Conservation (phyloP, 805 yeast genomes). For the Kluyveromyces dobzhanskii region DNA sequence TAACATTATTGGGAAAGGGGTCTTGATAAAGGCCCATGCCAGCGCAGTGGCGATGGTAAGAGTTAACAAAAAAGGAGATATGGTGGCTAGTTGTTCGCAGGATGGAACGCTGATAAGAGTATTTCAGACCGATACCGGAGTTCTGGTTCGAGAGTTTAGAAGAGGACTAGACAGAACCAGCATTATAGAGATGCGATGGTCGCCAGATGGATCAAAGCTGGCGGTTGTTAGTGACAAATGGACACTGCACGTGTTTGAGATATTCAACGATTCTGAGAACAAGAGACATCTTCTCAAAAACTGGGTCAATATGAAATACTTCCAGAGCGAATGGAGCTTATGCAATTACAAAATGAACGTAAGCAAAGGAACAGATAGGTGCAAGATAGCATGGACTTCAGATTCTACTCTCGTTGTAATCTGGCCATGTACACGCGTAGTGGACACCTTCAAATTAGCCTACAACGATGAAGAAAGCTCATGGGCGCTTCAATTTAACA, state of each 20-base stretch:
- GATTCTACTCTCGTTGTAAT: background rate
- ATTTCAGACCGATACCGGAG: constrained; percentile 53
- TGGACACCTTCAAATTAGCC: background rate
- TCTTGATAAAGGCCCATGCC: constrained; percentile 74
- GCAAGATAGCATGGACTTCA: constrained; percentile 2
- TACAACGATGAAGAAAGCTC: background rate
- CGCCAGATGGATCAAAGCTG: constrained; percentile 63
- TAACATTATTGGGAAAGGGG: constrained; percentile 10
- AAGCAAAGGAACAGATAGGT: background rate
- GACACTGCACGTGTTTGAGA: constrained; percentile 77
- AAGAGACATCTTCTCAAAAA: constrained; percentile 59
- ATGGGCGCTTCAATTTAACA: background rate
- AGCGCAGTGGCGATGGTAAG: constrained; percentile 60
- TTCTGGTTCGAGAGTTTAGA: constrained; percentile 73
- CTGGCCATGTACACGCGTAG: background rate
- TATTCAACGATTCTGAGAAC: constrained; percentile 24
- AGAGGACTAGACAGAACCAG: constrained; percentile 83
- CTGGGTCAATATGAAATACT: constrained; percentile 5
- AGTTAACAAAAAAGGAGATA: constrained; percentile 64
- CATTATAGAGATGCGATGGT: constrained; percentile 75
- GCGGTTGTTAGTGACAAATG: constrained; percentile 86
- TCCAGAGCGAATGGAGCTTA: constrained; percentile 3
- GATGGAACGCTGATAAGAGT: constrained; percentile 88
- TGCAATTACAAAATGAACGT: constrained; percentile 2
- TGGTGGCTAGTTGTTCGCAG: constrained; percentile 81